Evolutionary conservation across 805 yeast species (phyloP), one percentile per base, ranked within the genome.

Genomic region (Candida namnaoensis): DNA sequence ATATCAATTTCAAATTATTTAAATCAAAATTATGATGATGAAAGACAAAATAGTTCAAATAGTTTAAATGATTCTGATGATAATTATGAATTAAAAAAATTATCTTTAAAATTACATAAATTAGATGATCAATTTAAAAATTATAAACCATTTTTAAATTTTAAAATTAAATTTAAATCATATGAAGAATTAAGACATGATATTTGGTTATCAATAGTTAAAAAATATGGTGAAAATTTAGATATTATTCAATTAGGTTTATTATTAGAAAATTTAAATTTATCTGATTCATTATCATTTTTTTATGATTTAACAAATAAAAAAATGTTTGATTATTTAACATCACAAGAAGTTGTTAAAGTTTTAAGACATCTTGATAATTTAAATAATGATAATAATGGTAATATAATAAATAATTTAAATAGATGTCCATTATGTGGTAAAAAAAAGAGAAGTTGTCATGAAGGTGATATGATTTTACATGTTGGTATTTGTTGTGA

Each of bases 401-500:
- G n/a, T n/a, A n/a, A n/a, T n/a, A n/a, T n/a, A n/a, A n/a, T n/a
- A n/a, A n/a, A n/a, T n/a, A n/a, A n/a, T n/a, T n/a, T n/a, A 32
- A 76, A 78, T 44, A 72, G 71, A 41, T 93, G 98, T 56, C 98
- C 98, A 0, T 68, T 83, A 10, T 93, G 98, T 61, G 69, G 72
- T 40, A 73, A 74, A 48, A 77, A 82, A 15, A 64, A 82, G 36
- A 61, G 68, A 5, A 69, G 71, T 40, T 67, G 70, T 41, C 71
- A 72, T 42, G 81, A 81, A 52, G 55, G 73, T 35, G 95, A 88
- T 50, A 76, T 86, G 41, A 76, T 87, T n/a, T 78, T 86, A 1
- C 99, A 91, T 63, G 73, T 90, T 41, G 91, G 96, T 0, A 76
- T 87, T 2, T 93, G 99, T 61, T 80, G 87, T 0, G 77, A 83